Conservation (phyloP, 306 rosid species). For the Dalbergia cultrata region DNA sequence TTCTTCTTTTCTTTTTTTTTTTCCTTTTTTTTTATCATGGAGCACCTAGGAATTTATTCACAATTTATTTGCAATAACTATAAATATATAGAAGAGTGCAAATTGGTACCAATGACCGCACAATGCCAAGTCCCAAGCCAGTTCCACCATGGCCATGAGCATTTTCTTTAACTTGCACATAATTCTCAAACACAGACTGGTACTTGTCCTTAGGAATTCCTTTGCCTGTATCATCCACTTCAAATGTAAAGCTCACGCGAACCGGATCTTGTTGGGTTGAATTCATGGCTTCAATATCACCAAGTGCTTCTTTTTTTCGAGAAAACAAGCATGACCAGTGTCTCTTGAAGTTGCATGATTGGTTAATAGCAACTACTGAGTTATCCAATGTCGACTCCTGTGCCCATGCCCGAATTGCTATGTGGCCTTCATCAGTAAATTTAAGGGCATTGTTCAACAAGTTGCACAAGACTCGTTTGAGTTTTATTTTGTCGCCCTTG, state of each 20-base stretch:
- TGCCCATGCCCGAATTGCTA: constrained; percentile 66
- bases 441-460: constrained; percentile 80
- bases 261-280: constrained; percentile 41
- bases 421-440: constrained; percentile 71
- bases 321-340: constrained; percentile 46
- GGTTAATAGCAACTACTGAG: constrained; percentile 46
- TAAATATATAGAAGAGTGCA: not conserved
- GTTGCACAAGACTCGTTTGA: constrained; percentile 73
- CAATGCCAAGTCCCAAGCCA: constrained; percentile 92
- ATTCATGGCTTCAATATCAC: constrained; percentile 49
- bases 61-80: not conserved
- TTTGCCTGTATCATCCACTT: constrained; percentile 83
- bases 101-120: constrained; percentile 65
- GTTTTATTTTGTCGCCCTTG: constrained; percentile 77
- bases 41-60: not conserved
- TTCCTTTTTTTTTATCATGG: no score
- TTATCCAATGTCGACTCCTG: constrained; percentile 56
- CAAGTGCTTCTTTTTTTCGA: constrained; percentile 41
- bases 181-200: constrained; percentile 71
- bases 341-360: constrained; percentile 32
- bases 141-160: constrained; percentile 70
- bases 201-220: constrained; percentile 83
- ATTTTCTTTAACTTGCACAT: constrained; percentile 79
- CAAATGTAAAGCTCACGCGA: constrained; percentile 66
- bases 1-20: no score